Percentiles rank a stretch among this genome's conserved stretches.
These are phyloP conservation scores for Botrytis hyacinthi DNA, from an alignment of 2,329 filamentous ascomycete species.

Conservation along the genomic window DNA sequence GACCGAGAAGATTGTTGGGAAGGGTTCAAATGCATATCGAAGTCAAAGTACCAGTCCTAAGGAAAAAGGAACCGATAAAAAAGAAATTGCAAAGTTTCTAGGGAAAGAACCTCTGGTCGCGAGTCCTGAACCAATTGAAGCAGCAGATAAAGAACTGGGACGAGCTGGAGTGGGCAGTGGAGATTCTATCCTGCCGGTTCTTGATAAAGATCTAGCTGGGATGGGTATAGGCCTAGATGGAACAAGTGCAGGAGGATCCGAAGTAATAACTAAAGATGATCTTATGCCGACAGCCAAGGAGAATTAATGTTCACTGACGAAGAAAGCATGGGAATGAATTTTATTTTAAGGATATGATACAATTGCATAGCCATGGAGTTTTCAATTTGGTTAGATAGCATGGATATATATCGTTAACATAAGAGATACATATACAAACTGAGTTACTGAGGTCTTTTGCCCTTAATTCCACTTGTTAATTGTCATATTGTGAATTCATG, in stretches of 20 bases:
- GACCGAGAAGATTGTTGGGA: slow-evolving; percentile 55
- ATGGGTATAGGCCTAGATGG: neutral
- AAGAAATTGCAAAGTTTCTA: neutral
- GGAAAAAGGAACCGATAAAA: neutral
- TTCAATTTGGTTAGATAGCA: neutral
- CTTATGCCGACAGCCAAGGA: neutral
- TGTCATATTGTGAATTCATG: neutral
- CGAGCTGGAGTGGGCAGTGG: neutral
- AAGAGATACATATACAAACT: neutral
- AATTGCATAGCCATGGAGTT: slow-evolving; percentile 10
- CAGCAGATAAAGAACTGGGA: neutral
- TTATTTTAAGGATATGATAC: neutral
- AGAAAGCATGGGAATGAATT: neutral
- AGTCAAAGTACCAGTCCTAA: neutral
- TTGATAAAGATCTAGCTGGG: neutral
- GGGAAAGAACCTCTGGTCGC: neutral
- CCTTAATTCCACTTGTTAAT: neutral
- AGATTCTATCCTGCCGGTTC: neutral
- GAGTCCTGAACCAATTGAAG: neutral
- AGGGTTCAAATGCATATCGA: slow-evolving; percentile 26
- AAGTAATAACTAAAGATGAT: slow-evolving; percentile 1
- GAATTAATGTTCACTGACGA: neutral
- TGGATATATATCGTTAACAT: neutral
- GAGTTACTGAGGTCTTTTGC: neutral
- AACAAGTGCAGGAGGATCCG: neutral